Evolutionary conservation across 1,284 basidiomycete species (phyloP).

Genomic region (Ustilago curta): DNA sequence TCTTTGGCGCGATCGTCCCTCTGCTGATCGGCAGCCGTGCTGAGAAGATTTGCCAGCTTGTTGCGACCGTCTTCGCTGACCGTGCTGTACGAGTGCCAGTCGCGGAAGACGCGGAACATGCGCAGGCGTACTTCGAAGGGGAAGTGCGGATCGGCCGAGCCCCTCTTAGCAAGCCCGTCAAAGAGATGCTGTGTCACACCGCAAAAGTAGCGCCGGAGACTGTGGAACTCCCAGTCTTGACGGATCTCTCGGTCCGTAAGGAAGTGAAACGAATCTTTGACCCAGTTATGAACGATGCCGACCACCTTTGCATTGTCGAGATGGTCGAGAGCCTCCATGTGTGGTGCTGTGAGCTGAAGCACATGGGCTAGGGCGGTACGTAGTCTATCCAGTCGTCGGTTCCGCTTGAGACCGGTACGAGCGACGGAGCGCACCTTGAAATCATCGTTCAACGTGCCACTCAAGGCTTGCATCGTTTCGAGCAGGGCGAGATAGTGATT

Average conservation of each 20-base stretch:
- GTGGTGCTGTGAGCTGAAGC: slow-evolving; percentile 84
- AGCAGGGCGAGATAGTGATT: slow-evolving; percentile 82
- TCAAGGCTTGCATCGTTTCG: slow-evolving; percentile 83
- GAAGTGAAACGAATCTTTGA: slow-evolving; percentile 83
- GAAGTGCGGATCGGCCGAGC: slow-evolving; percentile 81
- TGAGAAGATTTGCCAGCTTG: slow-evolving; percentile 80
- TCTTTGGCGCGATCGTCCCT: slow-evolving; percentile 70
- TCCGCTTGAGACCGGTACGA: slow-evolving; percentile 70
- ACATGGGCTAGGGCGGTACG: slow-evolving; percentile 91
- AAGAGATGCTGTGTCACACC: slow-evolving; percentile 87
- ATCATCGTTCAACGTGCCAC: slow-evolving; percentile 85
- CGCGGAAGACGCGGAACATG: slow-evolving; percentile 87
- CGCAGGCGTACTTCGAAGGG: slow-evolving; percentile 81
- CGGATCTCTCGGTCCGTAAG: slow-evolving; percentile 79
- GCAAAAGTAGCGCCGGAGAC: slow-evolving; percentile 88
- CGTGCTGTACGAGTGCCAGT: slow-evolving; percentile 90
- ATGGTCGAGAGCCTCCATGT: slow-evolving; percentile 79
- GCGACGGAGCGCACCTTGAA: slow-evolving; percentile 71
- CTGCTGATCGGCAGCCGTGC: slow-evolving; percentile 75
- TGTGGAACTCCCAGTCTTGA: slow-evolving; percentile 83
- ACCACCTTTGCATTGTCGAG: slow-evolving; percentile 78
- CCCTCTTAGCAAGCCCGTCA: slow-evolving; percentile 79
- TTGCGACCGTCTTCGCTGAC: slow-evolving; percentile 81
- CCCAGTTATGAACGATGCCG: slow-evolving; percentile 84
- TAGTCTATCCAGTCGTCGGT: slow-evolving; percentile 81